phyloP scores from a whole-genome alignment of 2,329 filamentous ascomycete genomes.

The Raffaelea arxii region DNA sequence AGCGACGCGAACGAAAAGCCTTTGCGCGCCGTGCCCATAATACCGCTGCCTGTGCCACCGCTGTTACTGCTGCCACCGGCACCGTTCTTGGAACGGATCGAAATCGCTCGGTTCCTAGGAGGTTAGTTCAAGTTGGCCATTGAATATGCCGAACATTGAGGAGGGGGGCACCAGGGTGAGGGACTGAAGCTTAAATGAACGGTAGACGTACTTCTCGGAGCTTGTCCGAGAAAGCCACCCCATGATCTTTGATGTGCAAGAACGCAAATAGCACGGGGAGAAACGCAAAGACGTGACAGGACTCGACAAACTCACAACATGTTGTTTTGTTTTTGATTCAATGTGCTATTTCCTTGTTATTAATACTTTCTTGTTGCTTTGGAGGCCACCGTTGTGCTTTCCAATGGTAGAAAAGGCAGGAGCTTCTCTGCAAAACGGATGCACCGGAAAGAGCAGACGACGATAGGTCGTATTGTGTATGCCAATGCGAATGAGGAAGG shows the following conservation, averaged over 20 bases:
- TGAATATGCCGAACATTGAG: background rate
- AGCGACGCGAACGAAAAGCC: constrained; percentile 82
- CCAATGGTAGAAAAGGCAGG: too few relatives aligned
- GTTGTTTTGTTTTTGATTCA: too few relatives aligned
- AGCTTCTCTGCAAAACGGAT: too few relatives aligned
- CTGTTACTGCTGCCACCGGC: constrained; percentile 33
- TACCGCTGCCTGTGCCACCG: constrained; percentile 14
- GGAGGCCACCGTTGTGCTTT: too few relatives aligned
- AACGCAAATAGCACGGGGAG: background rate
- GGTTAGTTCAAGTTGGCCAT: constrained; percentile 6
- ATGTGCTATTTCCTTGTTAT: too few relatives aligned
- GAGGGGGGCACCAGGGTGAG: background rate
- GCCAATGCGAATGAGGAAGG: too few relatives aligned
- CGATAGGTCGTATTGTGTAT: too few relatives aligned
- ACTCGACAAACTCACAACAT: constrained; percentile 3
- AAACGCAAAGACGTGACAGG: background rate
- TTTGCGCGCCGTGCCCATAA: constrained; percentile 23
- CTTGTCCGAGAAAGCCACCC: constrained; percentile 11
- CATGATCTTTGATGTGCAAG: constrained; percentile 3
- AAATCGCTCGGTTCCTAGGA: constrained; percentile 63
- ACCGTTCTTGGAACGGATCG: constrained; percentile 47
- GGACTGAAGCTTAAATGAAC: background rate
- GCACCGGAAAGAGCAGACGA: too few relatives aligned
- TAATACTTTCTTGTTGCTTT: too few relatives aligned
- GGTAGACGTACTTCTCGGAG: constrained; percentile 9